phyloP scores from a whole-genome alignment of 1,139 yeast species.

The Hansenula sp. region DNA sequence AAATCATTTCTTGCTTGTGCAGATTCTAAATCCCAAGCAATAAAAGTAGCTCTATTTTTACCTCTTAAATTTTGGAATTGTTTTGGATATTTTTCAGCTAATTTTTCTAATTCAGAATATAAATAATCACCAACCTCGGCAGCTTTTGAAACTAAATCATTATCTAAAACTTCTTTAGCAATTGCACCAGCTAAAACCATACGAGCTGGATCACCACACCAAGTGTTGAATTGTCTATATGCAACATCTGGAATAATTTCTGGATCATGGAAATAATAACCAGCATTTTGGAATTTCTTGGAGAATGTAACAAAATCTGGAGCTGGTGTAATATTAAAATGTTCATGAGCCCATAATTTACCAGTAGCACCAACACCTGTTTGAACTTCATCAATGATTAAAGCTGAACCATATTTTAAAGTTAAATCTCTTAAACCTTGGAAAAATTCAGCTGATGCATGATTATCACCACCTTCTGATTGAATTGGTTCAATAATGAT shows the following conservation, averaged over 20 bases:
- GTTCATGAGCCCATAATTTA: constrained; percentile 70
- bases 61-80: constrained; percentile 57
- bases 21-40: constrained; percentile 64
- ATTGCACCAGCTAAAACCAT: constrained; percentile 62
- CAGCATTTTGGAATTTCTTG: constrained; percentile 77
- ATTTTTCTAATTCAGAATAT: constrained; percentile 38
- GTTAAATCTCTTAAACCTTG: constrained; percentile 64
- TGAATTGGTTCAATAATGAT: constrained; percentile 70
- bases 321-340: constrained; percentile 57
- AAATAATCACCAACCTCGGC: constrained; percentile 58
- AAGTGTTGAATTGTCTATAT: constrained; percentile 75
- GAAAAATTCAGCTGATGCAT: constrained; percentile 54
- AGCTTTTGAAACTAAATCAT: constrained; percentile 47
- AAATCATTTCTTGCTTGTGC: constrained; percentile 46
- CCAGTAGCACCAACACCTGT: constrained; percentile 77
- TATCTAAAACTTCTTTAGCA: constrained; percentile 49
- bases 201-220: constrained; percentile 81
- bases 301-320: constrained; percentile 75
- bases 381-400: constrained; percentile 71
- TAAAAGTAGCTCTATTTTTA: constrained; percentile 62
- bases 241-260: constrained; percentile 58
- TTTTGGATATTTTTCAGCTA: constrained; percentile 41
- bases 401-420: constrained; percentile 49
- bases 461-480: constrained; percentile 76
- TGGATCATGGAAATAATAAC: constrained; percentile 66